phyloP scores from a whole-genome alignment of 345 rosid genomes.

The Citrus sp. region DNA sequence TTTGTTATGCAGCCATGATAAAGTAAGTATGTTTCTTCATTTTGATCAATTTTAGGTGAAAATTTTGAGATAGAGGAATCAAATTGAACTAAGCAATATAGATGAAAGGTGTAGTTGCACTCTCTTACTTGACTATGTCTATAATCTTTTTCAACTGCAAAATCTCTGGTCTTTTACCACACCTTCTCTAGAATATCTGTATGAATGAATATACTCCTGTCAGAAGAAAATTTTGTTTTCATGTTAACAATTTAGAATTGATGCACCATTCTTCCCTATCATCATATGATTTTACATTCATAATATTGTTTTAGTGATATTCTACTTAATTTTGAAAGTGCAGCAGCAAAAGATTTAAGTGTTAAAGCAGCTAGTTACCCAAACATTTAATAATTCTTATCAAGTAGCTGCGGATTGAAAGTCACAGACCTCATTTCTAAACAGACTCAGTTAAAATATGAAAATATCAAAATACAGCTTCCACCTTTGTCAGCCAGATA shows the following conservation, averaged over 20 bases:
- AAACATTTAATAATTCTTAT: too few species aligned
- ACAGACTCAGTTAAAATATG: too few species aligned
- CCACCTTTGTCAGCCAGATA: too few species aligned
- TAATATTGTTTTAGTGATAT: background rate
- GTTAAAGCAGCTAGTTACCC: too few species aligned
- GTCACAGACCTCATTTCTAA: too few species aligned
- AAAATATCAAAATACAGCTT: too few species aligned
- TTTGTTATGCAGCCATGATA: background rate
- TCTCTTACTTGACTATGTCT: background rate
- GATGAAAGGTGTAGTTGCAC: background rate
- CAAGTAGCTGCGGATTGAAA: too few species aligned
- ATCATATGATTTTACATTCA: background rate
- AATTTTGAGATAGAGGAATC: background rate
- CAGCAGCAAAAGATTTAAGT: too few species aligned
- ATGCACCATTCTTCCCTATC: background rate
- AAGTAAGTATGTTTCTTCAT: background rate
- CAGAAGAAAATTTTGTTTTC: background rate
- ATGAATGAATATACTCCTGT: background rate
- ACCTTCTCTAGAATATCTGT: background rate
- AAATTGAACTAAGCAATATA: background rate
- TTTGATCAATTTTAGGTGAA: background rate
- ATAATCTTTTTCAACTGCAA: background rate
- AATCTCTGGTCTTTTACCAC: background rate
- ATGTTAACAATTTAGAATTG: background rate
- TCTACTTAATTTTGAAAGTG: too few species aligned